A percentile compares a stretch with the other conserved stretches of the same genome.
Evolutionary conservation across 1,139 yeast species (phyloP).

Genomic region (Geotrichum histeridarum): DNA sequence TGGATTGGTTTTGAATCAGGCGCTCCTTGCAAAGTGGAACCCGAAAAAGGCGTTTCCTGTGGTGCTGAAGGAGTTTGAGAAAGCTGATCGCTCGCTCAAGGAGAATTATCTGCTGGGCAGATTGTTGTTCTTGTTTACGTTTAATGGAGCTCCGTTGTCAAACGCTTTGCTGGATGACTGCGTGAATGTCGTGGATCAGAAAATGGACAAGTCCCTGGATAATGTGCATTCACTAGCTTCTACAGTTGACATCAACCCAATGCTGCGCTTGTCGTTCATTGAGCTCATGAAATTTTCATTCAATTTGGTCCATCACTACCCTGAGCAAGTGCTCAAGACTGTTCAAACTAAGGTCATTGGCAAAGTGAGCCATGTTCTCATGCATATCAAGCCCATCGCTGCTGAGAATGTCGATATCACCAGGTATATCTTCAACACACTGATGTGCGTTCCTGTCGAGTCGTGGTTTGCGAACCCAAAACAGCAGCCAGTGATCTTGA

Average conservation of each 20-base stretch:
- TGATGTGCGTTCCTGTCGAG: constrained; percentile 22
- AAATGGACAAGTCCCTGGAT: constrained; percentile 2
- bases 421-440: constrained; percentile 22
- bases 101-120: constrained; percentile 21
- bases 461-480: constrained; percentile 16
- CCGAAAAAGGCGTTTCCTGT: constrained; percentile 6
- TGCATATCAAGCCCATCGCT: constrained; percentile 17
- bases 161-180: constrained; percentile 9
- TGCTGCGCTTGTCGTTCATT: constrained; percentile 20
- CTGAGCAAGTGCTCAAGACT: neutral
- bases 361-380: constrained; percentile 20
- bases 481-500: neutral
- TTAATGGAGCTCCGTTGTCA: constrained; percentile 18
- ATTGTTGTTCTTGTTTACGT: constrained; percentile 25
- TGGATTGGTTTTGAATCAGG: constrained; percentile 23
- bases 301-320: constrained; percentile 26
- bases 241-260: neutral
- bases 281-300: constrained; percentile 26
- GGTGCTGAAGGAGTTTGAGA: constrained; percentile 19
- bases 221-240: neutral
- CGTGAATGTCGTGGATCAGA: constrained; percentile 18
- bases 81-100: constrained; percentile 6
- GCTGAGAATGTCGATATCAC: constrained; percentile 17
- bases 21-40: constrained; percentile 20
- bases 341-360: neutral